These are phyloP conservation scores for Parasitella parasitica DNA, from an alignment of 371 early-diverging fungal species.

Conservation along the genomic window DNA sequence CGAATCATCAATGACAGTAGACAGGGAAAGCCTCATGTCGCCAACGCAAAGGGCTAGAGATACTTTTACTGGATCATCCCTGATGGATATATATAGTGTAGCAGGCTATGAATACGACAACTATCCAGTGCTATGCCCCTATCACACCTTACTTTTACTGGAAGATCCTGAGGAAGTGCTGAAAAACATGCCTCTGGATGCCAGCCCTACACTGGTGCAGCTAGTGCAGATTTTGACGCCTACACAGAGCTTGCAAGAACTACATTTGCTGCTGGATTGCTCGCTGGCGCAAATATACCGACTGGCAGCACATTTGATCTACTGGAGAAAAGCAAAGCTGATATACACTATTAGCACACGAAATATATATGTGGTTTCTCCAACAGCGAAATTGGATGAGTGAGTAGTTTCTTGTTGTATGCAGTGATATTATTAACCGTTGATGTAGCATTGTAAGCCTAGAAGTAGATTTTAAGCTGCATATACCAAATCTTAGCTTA, in stretches of 20 bases:
- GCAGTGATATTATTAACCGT: background rate
- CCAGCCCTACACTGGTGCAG: conserved; percentile 81
- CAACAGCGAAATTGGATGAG: conserved; percentile 62
- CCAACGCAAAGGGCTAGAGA: conserved; percentile 9
- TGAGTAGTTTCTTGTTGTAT: conserved; percentile 28
- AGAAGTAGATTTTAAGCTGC: conserved; percentile 60
- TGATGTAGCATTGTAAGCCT: conserved; percentile 45
- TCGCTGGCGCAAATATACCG: conserved; percentile 89
- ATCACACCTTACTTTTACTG: conserved; percentile 82
- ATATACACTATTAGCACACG: conserved; percentile 78
- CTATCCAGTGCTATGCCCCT: conserved; percentile 81
- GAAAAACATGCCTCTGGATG: conserved; percentile 76
- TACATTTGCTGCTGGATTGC: conserved; percentile 82
- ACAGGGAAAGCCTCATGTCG: conserved; percentile 4
- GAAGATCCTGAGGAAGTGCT: conserved; percentile 83
- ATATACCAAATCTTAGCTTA: conserved; percentile 71
- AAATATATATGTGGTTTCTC: conserved; percentile 82
- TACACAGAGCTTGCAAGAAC: conserved; percentile 77
- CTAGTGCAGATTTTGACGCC: conserved; percentile 90
- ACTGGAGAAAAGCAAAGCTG: conserved; percentile 88
- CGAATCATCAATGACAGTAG: background rate
- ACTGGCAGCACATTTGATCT: conserved; percentile 86
- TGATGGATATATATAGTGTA: conserved; percentile 51
- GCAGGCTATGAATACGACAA: conserved; percentile 61
- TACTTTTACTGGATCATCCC: conserved; percentile 23